phyloP scores from a whole-genome alignment of 2,329 filamentous ascomycete species.

The Tolypocladium ovalisporum region DNA sequence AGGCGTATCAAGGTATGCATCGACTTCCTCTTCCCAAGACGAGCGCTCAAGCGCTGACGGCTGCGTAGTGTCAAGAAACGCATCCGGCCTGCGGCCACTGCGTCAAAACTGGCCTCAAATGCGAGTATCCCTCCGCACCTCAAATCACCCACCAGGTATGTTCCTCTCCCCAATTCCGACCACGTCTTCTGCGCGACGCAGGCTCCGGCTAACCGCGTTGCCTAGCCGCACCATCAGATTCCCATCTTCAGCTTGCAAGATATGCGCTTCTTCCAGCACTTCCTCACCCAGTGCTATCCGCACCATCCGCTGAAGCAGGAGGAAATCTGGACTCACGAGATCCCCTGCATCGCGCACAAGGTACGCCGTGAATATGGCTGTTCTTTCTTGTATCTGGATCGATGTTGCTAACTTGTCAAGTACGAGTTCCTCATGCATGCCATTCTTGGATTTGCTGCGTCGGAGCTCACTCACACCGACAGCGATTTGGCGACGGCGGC shows the following conservation, averaged over 20 bases:
- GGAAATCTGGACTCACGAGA: slow-evolving; percentile 53
- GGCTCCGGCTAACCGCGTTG: neutral
- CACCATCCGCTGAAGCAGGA: slow-evolving; percentile 56
- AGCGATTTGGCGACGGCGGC: slow-evolving; percentile 43
- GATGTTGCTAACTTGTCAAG: slow-evolving; percentile 19
- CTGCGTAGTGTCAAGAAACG: slow-evolving; percentile 50
- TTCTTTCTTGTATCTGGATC: neutral
- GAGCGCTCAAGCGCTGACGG: neutral
- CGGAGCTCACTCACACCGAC: slow-evolving; percentile 43
- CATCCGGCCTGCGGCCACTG: slow-evolving; percentile 53
- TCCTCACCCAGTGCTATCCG: slow-evolving; percentile 49
- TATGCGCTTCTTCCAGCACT: slow-evolving; percentile 61
- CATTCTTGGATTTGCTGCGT: slow-evolving; percentile 56
- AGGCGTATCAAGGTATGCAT: slow-evolving; percentile 48
- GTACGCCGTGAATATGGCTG: slow-evolving; percentile 26
- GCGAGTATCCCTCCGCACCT: slow-evolving; percentile 47
- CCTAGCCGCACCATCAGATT: slow-evolving; percentile 44
- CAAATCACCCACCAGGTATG: slow-evolving; percentile 39
- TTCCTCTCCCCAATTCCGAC: neutral
- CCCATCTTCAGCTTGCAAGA: slow-evolving; percentile 50
- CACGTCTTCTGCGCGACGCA: neutral
- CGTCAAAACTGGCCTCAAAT: slow-evolving; percentile 48
- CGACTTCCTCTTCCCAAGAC: neutral
- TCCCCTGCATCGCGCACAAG: slow-evolving; percentile 56
- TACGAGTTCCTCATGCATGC: slow-evolving; percentile 62